phyloP scores from a whole-genome alignment of 2,329 filamentous ascomycete genomes.

The Aspergillus thermomutatus region DNA sequence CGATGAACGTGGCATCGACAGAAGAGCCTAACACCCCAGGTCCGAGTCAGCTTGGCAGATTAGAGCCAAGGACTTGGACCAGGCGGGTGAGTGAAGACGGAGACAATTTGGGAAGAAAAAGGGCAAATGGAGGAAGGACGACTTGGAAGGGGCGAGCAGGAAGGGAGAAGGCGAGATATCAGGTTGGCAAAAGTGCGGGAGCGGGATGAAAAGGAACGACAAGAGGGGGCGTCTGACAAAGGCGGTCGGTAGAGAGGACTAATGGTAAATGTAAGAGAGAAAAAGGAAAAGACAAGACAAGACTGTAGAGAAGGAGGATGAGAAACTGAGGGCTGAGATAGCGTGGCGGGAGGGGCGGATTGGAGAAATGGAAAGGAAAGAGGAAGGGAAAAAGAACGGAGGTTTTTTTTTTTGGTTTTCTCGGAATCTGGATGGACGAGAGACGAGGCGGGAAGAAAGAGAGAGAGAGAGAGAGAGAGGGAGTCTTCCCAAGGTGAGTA shows the following conservation, averaged over 20 bases:
- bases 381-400: constrained; percentile 16
- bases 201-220: constrained; percentile 13
- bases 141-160: constrained; percentile 2
- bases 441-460: constrained; percentile 17
- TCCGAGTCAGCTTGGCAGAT: constrained; percentile 49
- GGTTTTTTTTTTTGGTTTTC: constrained; percentile 15
- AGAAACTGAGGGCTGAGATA: constrained; percentile 1
- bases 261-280: constrained; percentile 10
- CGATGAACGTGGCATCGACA: constrained; percentile 49
- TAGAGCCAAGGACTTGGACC: constrained; percentile 46
- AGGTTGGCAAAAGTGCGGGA: constrained; percentile 6
- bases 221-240: constrained; percentile 11
- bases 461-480: constrained; percentile 10
- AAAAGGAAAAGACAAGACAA: constrained; percentile 12
- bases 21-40: constrained; percentile 41
- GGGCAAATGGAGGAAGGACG: constrained; percentile 8
- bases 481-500: neutral
- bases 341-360: constrained; percentile 8
- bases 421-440: constrained; percentile 17
- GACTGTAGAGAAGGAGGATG: constrained; percentile 3
- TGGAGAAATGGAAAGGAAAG: constrained; percentile 9
- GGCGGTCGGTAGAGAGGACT: constrained; percentile 10
- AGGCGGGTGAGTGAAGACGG: constrained; percentile 30
- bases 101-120: constrained; percentile 13
- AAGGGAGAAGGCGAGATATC: constrained; percentile 8